A percentile compares a stretch with the other conserved stretches of the same genome.
These are phyloP conservation scores for Andrographis paniculata DNA, from an alignment of 305 asterid species.

Conservation along the genomic window DNA sequence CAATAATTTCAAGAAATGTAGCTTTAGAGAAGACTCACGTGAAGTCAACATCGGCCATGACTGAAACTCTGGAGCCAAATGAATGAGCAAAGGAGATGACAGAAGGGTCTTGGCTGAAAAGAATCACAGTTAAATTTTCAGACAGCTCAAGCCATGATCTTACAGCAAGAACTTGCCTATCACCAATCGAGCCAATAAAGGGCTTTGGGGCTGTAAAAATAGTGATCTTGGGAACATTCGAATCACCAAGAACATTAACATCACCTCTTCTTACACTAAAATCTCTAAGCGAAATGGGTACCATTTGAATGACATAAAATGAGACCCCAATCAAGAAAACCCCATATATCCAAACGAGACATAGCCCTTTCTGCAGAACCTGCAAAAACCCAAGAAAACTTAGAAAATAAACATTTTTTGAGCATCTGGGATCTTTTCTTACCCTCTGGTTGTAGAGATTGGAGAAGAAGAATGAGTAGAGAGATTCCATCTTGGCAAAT, in stretches of 20 bases:
- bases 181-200: constrained; percentile 53
- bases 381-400: constrained; percentile 22
- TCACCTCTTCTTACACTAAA: constrained; percentile 24
- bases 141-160: constrained; percentile 85
- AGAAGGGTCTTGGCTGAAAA: constrained; percentile 73
- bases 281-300: constrained; percentile 30
- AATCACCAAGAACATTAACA: constrained; percentile 23
- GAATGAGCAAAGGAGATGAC: constrained; percentile 61
- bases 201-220: constrained; percentile 78
- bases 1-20: neutral
- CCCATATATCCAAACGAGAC: constrained; percentile 77
- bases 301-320: constrained; percentile 63
- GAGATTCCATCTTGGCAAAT: constrained; percentile 22
- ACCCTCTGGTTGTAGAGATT: constrained; percentile 37
- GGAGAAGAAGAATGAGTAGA: constrained; percentile 18
- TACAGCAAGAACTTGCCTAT: constrained; percentile 62
- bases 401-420: neutral
- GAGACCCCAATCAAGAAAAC: constrained; percentile 55
- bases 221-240: constrained; percentile 43
- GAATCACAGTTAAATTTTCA: constrained; percentile 43
- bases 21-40: constrained; percentile 43
- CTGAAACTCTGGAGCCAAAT: constrained; percentile 49
- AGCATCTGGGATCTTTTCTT: constrained; percentile 3
- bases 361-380: constrained; percentile 57
- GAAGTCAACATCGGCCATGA: constrained; percentile 72